These are phyloP conservation scores for Sphagnurus paluster DNA, from an alignment of 1,284 basidiomycete species.

Conservation along the genomic window DNA sequence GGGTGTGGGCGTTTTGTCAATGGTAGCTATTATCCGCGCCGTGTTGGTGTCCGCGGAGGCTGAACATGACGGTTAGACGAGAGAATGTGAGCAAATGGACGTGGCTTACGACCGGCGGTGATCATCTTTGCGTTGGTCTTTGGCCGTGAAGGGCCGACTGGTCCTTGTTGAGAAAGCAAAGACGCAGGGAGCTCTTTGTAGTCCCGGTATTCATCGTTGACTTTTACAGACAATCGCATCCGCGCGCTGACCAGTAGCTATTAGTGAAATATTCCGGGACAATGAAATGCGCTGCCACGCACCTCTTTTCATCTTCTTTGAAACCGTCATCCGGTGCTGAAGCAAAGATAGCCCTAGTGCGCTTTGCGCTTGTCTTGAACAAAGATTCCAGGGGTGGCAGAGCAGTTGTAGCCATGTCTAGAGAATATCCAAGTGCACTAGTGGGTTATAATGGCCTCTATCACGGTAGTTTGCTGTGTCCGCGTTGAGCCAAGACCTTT, in stretches of 20 bases:
- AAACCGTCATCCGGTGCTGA: slow-evolving; percentile 60
- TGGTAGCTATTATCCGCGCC: slow-evolving; percentile 64
- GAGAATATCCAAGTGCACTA: neutral
- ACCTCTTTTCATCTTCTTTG: slow-evolving; percentile 72
- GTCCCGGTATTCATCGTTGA: slow-evolving; percentile 85
- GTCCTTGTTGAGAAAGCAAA: slow-evolving; percentile 78
- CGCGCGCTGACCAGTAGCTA: slow-evolving; percentile 47
- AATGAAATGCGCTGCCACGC: slow-evolving; percentile 16
- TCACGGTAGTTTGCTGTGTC: too few species aligned
- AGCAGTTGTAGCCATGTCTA: slow-evolving; percentile 41
- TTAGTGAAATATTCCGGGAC: neutral
- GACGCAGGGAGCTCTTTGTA: slow-evolving; percentile 84
- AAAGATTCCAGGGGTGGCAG: slow-evolving; percentile 71
- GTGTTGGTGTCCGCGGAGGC: slow-evolving; percentile 49
- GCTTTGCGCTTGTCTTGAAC: slow-evolving; percentile 60
- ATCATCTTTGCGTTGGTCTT: slow-evolving; percentile 65
- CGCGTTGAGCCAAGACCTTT: neutral
- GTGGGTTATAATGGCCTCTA: too few species aligned
- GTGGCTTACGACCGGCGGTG: slow-evolving; percentile 64
- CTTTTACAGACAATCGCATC: slow-evolving; percentile 71
- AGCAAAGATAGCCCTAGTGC: slow-evolving; percentile 70
- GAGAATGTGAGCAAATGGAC: slow-evolving; percentile 5
- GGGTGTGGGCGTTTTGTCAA: slow-evolving; percentile 65
- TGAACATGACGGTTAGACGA: slow-evolving; percentile 17
- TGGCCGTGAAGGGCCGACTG: slow-evolving; percentile 76